Conservation (phyloP, 495 filamentous ascomycete species). For the Penicillium chermesinum region DNA sequence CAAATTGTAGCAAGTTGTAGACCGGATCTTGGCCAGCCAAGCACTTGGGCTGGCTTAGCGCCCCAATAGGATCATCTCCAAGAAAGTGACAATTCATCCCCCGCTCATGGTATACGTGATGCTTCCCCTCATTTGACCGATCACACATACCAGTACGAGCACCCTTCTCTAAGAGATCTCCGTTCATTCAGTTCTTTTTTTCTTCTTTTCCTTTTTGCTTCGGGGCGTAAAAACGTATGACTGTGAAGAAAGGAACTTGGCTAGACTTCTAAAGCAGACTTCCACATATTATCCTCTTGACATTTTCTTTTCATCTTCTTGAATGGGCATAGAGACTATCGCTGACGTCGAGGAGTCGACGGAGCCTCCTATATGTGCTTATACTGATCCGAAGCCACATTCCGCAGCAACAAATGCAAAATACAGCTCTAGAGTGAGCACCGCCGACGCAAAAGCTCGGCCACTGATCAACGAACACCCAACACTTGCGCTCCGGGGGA, state of each 20-base stretch:
- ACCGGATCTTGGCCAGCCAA: constrained; percentile 13
- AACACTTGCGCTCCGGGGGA: not conserved
- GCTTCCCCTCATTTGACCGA: constrained; percentile 9
- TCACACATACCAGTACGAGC: not conserved
- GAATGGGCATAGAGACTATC: constrained; percentile 40
- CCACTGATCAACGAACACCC: not conserved
- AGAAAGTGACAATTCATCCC: constrained; percentile 6
- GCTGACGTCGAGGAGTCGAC: constrained; percentile 44
- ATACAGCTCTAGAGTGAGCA: constrained; percentile 15
- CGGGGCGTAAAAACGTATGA: not conserved
- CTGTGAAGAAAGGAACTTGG: not conserved
- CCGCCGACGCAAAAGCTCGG: constrained; percentile 8
- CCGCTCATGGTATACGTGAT: constrained; percentile 6
- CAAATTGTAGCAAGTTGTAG: constrained; percentile 8
- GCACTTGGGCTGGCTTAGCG: constrained; percentile 3
- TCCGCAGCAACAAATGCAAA: constrained; percentile 17
- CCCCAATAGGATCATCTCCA: constrained; percentile 18
- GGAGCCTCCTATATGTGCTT: constrained; percentile 42
- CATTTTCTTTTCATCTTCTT: constrained; percentile 17
- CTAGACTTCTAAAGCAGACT: constrained; percentile 1
- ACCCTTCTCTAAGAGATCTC: not conserved
- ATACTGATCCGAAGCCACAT: constrained; percentile 18
- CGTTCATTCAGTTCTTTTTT: not conserved
- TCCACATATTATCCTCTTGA: not conserved
- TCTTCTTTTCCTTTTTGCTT: not conserved